These are phyloP conservation scores for Peronospora belbahrii DNA, from an alignment of 352 stramenopile genomes.

Conservation along the genomic window DNA sequence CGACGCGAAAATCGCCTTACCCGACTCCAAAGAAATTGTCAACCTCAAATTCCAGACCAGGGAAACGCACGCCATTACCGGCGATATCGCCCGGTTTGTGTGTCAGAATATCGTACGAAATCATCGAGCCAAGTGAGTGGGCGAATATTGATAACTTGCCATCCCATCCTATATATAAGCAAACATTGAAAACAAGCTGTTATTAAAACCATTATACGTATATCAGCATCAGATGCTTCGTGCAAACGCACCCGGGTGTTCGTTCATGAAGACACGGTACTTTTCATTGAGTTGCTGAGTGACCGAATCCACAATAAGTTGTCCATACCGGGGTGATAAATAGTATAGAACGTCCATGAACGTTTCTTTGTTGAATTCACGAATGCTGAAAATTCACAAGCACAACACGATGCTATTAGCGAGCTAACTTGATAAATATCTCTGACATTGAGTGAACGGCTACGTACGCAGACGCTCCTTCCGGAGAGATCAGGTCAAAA, in stretches of 20 bases:
- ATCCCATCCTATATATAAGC: slow-evolving; percentile 50
- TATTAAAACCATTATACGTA: neutral
- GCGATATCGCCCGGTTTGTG: slow-evolving; percentile 55
- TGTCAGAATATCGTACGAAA: slow-evolving; percentile 89
- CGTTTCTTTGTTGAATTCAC: slow-evolving; percentile 91
- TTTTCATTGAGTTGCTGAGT: slow-evolving; percentile 84
- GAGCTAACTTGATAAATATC: neutral
- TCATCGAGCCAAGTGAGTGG: slow-evolving; percentile 87
- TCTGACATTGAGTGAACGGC: neutral
- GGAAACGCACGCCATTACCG: slow-evolving; percentile 63
- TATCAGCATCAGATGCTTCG: neutral
- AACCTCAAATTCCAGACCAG: slow-evolving; percentile 76
- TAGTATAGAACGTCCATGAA: slow-evolving; percentile 93
- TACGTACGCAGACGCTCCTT: slow-evolving; percentile 61
- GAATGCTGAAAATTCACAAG: slow-evolving; percentile 45
- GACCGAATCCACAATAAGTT: slow-evolving; percentile 89
- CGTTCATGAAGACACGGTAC: slow-evolving; percentile 86
- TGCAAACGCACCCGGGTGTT: slow-evolving; percentile 52
- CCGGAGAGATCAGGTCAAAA: slow-evolving; percentile 77
- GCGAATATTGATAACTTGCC: slow-evolving; percentile 87
- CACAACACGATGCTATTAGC: neutral
- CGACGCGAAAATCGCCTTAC: slow-evolving; percentile 21
- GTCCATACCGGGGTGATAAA: slow-evolving; percentile 84
- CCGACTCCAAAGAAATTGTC: slow-evolving; percentile 83
- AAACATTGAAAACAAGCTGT: neutral